A percentile compares a stretch with the other conserved stretches of the same genome.
phyloP scores from a whole-genome alignment of 2,329 filamentous ascomycete species.

The Trichoderma sp. region DNA sequence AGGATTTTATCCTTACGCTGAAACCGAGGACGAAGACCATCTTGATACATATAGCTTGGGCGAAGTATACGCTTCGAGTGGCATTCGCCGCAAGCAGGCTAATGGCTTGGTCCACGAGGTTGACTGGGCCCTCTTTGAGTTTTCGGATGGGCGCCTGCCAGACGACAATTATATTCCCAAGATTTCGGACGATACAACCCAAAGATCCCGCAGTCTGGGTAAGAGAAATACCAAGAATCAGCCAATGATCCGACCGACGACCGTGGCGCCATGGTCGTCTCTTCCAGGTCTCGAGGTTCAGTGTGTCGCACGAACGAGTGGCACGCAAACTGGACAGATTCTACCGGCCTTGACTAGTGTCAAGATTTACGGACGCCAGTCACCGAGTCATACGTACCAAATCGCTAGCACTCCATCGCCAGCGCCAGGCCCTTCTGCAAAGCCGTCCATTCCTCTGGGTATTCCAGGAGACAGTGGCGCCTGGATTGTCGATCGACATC shows the following conservation, averaged over 20 bases:
- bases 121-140: constrained; percentile 89
- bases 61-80: constrained; percentile 84
- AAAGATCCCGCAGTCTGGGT: constrained; percentile 16
- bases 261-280: constrained; percentile 56
- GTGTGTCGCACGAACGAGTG: constrained; percentile 84
- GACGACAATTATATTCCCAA: constrained; percentile 66
- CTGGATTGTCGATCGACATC: constrained; percentile 80
- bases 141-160: constrained; percentile 69
- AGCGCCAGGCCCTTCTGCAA: constrained; percentile 14
- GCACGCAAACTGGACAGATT: constrained; percentile 76
- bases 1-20: constrained; percentile 74
- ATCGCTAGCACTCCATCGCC: constrained; percentile 44
- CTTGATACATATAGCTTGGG: constrained; percentile 78
- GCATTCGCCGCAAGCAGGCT: constrained; percentile 72
- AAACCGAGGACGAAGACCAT: constrained; percentile 75
- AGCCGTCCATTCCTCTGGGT: constrained; percentile 45
- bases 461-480: constrained; percentile 89
- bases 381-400: constrained; percentile 71
- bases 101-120: constrained; percentile 82
- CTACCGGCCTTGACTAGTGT: constrained; percentile 76
- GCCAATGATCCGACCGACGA: constrained; percentile 50
- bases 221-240: constrained; percentile 30
- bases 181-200: constrained; percentile 22
- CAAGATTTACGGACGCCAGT: constrained; percentile 80
- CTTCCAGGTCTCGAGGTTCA: constrained; percentile 78